These are phyloP conservation scores for Ogataea zsoltii DNA, from an alignment of 805 yeast species.

Conservation along the genomic window DNA sequence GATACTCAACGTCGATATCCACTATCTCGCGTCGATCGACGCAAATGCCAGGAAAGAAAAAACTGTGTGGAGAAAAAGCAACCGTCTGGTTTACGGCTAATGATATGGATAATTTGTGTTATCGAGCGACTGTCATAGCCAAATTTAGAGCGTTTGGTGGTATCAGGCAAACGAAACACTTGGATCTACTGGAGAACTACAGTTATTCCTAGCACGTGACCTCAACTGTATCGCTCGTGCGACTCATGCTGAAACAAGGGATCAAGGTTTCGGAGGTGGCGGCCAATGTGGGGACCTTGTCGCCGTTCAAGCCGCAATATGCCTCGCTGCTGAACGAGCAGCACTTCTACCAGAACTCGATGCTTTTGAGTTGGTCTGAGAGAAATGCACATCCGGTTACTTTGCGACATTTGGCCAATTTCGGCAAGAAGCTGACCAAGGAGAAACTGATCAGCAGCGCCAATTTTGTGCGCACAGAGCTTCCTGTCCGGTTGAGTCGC, in stretches of 20 bases:
- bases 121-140: too few species aligned
- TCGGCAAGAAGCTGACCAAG: conserved; percentile 74
- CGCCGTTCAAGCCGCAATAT: conserved; percentile 23
- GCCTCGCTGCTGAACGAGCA: conserved; percentile 43
- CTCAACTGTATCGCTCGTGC: too few species aligned
- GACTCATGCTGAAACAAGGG: conserved; percentile 14
- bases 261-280: conserved; percentile 17
- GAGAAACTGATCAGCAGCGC: conserved; percentile 82
- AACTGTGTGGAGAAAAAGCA: conserved; percentile 16
- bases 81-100: too few species aligned
- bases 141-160: too few species aligned
- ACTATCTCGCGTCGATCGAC: conserved; percentile 5
- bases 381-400: conserved; percentile 86
- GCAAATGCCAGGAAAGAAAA: not conserved
- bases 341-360: conserved; percentile 84
- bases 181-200: too few species aligned
- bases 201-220: too few species aligned
- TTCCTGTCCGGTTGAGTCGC: conserved; percentile 82
- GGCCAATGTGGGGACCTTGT: conserved; percentile 16
- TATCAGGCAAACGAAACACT: too few species aligned
- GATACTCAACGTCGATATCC: not conserved
- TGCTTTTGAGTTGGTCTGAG: conserved; percentile 60
- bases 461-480: conserved; percentile 81
- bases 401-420: conserved; percentile 84
- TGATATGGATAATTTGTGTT: too few species aligned